Evolutionary conservation across 2,329 filamentous ascomycete genomes (phyloP).

Genomic region (Aspergillus sp.): DNA sequence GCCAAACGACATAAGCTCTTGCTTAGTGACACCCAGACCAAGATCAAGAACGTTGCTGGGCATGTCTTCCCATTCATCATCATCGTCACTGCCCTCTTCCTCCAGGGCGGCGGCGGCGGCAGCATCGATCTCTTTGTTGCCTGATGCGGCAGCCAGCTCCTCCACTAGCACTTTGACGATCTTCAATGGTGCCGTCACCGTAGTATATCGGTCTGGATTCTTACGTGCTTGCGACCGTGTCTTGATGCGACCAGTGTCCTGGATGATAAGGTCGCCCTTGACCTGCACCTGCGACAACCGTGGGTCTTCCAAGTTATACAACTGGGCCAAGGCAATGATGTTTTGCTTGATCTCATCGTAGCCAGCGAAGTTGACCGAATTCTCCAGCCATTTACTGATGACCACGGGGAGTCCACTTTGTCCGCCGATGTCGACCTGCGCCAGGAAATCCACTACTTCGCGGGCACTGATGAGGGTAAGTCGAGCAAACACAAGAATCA

Average conservation of each 20-base stretch:
- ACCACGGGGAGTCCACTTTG: conserved; percentile 79
- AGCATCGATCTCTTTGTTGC: conserved; percentile 47
- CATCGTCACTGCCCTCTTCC: conserved; percentile 57
- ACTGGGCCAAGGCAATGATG: conserved; percentile 84
- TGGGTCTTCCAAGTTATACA: conserved; percentile 79
- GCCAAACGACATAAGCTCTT: conserved; percentile 73
- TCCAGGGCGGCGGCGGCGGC: conserved; percentile 54
- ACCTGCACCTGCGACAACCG: conserved; percentile 73
- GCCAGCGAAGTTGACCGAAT: conserved; percentile 93
- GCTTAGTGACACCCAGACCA: conserved; percentile 59
- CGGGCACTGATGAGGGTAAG: conserved; percentile 76
- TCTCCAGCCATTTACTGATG: conserved; percentile 91
- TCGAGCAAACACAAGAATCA: conserved; percentile 91
- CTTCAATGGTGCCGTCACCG: conserved; percentile 81
- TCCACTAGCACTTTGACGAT: conserved; percentile 94
- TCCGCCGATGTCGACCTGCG: conserved; percentile 70
- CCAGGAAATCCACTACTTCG: conserved; percentile 88
- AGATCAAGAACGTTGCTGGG: conserved; percentile 69
- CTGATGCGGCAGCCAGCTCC: conserved; percentile 76
- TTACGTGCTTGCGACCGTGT: conserved; percentile 83
- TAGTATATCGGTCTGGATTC: conserved; percentile 84
- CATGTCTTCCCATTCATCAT: conserved; percentile 86
- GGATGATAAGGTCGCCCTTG: conserved; percentile 84
- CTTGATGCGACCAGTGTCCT: conserved; percentile 76
- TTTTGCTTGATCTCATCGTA: conserved; percentile 97